phyloP scores from a whole-genome alignment of 331 rosid genomes.

The Acacia concinna region DNA sequence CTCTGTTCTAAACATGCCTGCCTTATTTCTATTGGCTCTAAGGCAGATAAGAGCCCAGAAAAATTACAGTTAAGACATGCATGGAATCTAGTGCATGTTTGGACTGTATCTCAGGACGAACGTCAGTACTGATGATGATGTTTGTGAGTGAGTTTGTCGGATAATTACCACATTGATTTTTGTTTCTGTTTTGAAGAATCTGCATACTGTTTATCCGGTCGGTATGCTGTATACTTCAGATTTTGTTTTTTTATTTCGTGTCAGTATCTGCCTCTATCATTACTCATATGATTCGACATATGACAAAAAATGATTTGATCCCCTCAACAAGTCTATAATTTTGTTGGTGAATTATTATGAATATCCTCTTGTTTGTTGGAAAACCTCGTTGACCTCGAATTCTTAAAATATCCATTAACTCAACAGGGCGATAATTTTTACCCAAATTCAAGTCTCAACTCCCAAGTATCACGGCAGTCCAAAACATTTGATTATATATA shows the following conservation, averaged over 20 bases:
- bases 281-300: background rate
- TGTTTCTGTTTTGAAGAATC: background rate
- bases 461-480: background rate
- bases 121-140: background rate
- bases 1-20: slow-evolving; percentile 1
- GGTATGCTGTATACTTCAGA: background rate
- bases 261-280: background rate
- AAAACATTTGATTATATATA: background rate
- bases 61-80: background rate
- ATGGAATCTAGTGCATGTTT: background rate
- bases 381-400: background rate
- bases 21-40: slow-evolving; percentile 4
- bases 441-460: background rate
- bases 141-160: background rate
- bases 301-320: background rate
- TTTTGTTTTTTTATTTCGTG: background rate
- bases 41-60: slow-evolving; percentile 5
- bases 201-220: background rate
- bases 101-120: background rate
- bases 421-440: background rate
- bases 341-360: background rate
- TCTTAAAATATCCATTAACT: background rate
- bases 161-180: background rate
- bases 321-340: background rate
- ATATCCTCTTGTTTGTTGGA: background rate